These are phyloP conservation scores for Lepiota subincarnata DNA, from an alignment of 768 basidiomycete species.

Conservation along the genomic window DNA sequence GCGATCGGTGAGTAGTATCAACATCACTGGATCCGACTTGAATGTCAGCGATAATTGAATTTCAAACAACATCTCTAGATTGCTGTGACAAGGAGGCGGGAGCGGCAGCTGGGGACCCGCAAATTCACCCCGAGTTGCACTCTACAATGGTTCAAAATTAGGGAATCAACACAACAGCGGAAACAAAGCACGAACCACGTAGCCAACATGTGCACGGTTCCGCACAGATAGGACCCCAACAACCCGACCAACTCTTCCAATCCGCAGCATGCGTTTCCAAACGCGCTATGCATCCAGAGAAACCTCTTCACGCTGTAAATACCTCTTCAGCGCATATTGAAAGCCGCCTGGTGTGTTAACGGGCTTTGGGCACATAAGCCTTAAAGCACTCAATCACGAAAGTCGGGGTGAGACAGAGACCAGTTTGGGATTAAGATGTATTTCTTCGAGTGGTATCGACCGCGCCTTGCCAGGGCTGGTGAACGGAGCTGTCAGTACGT, in stretches of 20 bases:
- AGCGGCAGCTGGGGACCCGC: conserved; percentile 74
- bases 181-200: conserved; percentile 47
- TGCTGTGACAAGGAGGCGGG: conserved; percentile 47
- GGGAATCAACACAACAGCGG: background rate
- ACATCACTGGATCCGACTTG: background rate
- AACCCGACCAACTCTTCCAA: conserved; percentile 64
- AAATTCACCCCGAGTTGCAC: conserved; percentile 94
- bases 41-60: conserved; percentile 61
- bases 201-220: conserved; percentile 72
- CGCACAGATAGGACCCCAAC: conserved; percentile 52
- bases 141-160: conserved; percentile 19
- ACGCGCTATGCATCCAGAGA: conserved; percentile 75
- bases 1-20: conserved; percentile 11
- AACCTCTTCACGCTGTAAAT: conserved; percentile 78
- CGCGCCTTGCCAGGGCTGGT: conserved; percentile 21
- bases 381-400: conserved; percentile 61
- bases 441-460: conserved; percentile 37
- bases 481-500: background rate
- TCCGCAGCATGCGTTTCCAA: conserved; percentile 77
- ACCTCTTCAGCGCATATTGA: conserved; percentile 55
- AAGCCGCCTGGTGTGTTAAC: conserved; percentile 39
- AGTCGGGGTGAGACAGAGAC: conserved; percentile 68
- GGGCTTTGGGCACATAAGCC: conserved; percentile 53
- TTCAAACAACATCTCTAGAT: conserved; percentile 75
- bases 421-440: conserved; percentile 50